Evolutionary conservation across 192 early-diverging fungal species (phyloP).

Genomic region (Backusella luteola): DNA sequence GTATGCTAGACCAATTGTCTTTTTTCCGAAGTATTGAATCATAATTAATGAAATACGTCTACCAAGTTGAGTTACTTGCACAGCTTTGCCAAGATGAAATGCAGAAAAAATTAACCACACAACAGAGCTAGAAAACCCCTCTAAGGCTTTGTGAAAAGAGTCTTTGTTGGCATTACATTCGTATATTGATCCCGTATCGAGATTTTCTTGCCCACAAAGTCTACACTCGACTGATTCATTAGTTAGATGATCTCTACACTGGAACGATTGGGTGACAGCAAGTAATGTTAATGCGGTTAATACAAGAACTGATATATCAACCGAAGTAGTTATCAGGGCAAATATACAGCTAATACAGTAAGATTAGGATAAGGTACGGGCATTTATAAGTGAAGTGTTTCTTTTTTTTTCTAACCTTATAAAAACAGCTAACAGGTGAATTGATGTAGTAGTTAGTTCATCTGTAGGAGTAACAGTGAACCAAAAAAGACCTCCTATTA

Average conservation of each 20-base stretch:
- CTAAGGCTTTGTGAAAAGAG: conserved; percentile 58
- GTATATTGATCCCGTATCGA: conserved; percentile 36
- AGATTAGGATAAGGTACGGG: not conserved
- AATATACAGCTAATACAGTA: conserved; percentile 41
- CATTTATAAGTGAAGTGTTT: not conserved
- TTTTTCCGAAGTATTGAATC: conserved; percentile 49
- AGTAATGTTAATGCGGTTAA: conserved; percentile 52
- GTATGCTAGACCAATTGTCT: conserved; percentile 56
- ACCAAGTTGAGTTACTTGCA: conserved; percentile 63
- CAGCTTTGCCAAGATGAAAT: conserved; percentile 71
- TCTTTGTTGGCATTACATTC: conserved; percentile 57
- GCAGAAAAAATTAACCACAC: conserved; percentile 72
- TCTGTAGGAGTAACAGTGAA: conserved; percentile 26
- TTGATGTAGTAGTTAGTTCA: conserved; percentile 30
- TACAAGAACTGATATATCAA: conserved; percentile 55
- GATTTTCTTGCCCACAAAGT: conserved; percentile 38
- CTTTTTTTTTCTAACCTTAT: conserved; percentile 26
- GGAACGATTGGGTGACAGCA: conserved; percentile 58
- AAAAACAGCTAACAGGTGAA: conserved; percentile 37
- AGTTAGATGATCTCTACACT: conserved; percentile 49
- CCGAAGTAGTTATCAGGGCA: conserved; percentile 49
- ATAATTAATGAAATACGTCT: conserved; percentile 59
- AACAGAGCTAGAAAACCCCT: conserved; percentile 62
- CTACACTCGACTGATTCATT: conserved; percentile 51
- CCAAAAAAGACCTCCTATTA: conserved; percentile 29